These are phyloP conservation scores for Barnettozyma californica DNA, from an alignment of 805 yeast species.

Conservation along the genomic window DNA sequence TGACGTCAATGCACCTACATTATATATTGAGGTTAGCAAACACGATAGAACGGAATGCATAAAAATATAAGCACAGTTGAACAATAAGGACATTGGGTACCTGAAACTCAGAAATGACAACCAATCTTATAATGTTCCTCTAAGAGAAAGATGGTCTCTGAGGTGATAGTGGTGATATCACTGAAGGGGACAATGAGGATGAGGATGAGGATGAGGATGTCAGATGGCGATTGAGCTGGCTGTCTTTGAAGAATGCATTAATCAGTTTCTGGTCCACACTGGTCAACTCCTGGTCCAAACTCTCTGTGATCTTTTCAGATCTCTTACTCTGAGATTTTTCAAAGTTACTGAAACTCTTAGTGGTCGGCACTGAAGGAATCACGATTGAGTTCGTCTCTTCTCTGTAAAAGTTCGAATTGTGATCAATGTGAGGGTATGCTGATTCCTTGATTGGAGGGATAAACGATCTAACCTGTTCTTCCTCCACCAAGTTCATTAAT, in stretches of 20 bases:
- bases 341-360: slow-evolving; percentile 18
- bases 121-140: no score
- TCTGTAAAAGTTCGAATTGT: slow-evolving; percentile 18
- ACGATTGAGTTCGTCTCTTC: slow-evolving; percentile 21
- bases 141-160: background rate
- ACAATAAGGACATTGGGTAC: no score
- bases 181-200: background rate
- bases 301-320: slow-evolving; percentile 10
- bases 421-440: slow-evolving; percentile 23
- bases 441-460: slow-evolving; percentile 16
- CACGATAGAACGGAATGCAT: background rate
- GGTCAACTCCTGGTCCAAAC: slow-evolving; percentile 14
- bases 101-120: background rate
- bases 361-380: slow-evolving; percentile 22
- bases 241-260: slow-evolving; percentile 8
- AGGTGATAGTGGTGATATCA: background rate
- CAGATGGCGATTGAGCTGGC: background rate
- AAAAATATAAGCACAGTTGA: background rate
- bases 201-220: background rate
- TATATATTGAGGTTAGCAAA: no score
- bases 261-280: slow-evolving; percentile 17
- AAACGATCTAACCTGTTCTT: slow-evolving; percentile 26
- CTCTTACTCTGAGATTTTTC: slow-evolving; percentile 21
- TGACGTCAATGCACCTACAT: background rate
- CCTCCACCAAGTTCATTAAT: slow-evolving; percentile 21